A percentile compares a stretch with the other conserved stretches of the same genome.
These are phyloP conservation scores for Danielia oregonensis DNA, from an alignment of 805 yeast genomes.

Conservation along the genomic window DNA sequence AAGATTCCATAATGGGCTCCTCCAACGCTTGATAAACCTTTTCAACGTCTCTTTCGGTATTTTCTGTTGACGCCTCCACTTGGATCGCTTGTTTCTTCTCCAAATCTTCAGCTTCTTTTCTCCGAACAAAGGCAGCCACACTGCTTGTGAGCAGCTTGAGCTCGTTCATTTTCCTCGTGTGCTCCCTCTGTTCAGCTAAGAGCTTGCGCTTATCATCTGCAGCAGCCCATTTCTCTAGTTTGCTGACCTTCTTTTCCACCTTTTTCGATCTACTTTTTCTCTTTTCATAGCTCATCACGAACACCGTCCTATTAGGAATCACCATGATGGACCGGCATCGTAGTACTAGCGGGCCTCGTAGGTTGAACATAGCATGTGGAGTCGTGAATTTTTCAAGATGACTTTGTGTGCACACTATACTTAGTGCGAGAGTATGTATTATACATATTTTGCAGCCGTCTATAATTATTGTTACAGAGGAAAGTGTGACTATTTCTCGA, in stretches of 20 bases:
- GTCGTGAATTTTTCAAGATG: neutral
- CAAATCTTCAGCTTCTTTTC: neutral
- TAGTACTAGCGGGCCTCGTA: no score
- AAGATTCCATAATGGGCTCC: neutral
- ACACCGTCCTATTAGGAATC: conserved; percentile 11
- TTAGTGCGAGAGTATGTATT: no score
- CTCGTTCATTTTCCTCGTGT: conserved; percentile 23
- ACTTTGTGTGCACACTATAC: neutral
- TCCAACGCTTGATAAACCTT: conserved; percentile 11
- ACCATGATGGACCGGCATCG: no score
- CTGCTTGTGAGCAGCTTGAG: conserved; percentile 26
- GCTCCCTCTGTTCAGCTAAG: conserved; percentile 20
- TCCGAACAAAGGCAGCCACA: conserved; percentile 19
- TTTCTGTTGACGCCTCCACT: conserved; percentile 14
- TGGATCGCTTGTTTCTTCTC: no score
- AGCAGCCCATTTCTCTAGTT: conserved; percentile 18
- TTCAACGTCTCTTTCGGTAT: conserved; percentile 13
- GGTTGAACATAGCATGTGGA: neutral
- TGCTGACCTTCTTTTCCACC: conserved; percentile 3
- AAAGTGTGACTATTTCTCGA: no score
- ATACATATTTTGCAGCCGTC: no score
- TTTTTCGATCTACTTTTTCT: no score
- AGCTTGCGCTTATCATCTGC: conserved; percentile 19
- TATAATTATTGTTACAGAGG: no score
- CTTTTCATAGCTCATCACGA: conserved; percentile 12